Base-by-base conservation (phyloP, 164 flowering plant genomes). In the Dillenia suffruticosa region DNA sequence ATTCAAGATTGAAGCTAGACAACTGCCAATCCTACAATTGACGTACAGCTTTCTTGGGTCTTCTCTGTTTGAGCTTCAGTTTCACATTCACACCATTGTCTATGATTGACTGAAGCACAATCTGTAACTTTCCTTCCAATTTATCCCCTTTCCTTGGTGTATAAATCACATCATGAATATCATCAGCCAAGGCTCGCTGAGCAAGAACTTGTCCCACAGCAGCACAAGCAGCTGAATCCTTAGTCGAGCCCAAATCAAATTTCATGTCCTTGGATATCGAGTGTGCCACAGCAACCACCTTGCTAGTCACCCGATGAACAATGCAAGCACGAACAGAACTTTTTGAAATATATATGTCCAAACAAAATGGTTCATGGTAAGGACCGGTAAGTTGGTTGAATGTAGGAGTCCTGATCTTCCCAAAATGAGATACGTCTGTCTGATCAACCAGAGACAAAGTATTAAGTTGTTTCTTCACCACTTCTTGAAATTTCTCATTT, bases 191-290 rank as follows among this genome's bases (percentile, higher is more conserved):
- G 12, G 97, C 96, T 51, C 95, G 81, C 71, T 84, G 93, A 53
- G 95, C 97, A 52, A 94, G 66, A 67, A 82, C 66, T 49, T 63
- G 67, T 16, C 95, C 98, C 11, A 94, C 91, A 48, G 91, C 79
- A 61, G 71, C 81, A 76, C 95, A 89, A 50, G 98, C 85, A 57
- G 66, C 63, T 5, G 63, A 63, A 55, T 84, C 74, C 77, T 72
- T 89, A 3, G 86, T 82, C 5, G 98, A 94, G 11, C 57, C 77
- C 68, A 89, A 63, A 53, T 87, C 90, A 52, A 75, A 81, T 64
- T 91, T 94, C 89, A 94, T 78, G 71, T 94, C 96, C 71, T 90
- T 87, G 0, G 96, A 91, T 57, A 94, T 94, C 3, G 96, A 91
- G 76, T 91, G 97, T 32, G 98, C 92, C 68, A 89, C 96, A 15